These are phyloP conservation scores for Gastrodia elata DNA, from an alignment of 106 monocot genomes.

Conservation along the genomic window DNA sequence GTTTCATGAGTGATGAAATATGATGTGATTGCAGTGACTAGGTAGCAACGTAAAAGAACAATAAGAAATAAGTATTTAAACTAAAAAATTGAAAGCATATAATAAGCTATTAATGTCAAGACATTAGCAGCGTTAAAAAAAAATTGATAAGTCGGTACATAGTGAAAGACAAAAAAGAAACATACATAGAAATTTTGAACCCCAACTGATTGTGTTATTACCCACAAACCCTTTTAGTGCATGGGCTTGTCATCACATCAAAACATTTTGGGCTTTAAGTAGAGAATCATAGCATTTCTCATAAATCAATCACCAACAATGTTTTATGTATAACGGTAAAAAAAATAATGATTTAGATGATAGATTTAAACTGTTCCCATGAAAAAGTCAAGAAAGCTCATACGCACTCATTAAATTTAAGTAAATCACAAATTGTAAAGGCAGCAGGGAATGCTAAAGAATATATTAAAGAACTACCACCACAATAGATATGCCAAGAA, in stretches of 20 bases:
- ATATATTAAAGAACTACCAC: not conserved
- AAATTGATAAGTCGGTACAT: no score
- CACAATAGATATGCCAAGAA: not conserved
- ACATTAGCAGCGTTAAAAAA: no score
- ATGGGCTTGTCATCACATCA: no score
- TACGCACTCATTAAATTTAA: not conserved
- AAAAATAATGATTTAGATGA: not conserved
- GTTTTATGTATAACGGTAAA: not conserved
- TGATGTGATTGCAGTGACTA: not conserved
- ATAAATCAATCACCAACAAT: not conserved
- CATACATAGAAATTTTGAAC: no score
- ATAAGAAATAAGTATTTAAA: not conserved
- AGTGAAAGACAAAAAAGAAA: no score
- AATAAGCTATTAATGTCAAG: no score
- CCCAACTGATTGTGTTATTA: no score
- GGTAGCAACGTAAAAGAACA: not conserved
- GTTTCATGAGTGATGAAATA: no score
- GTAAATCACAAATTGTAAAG: not conserved
- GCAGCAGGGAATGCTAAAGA: not conserved
- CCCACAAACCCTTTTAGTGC: no score
- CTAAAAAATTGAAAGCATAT: not conserved
- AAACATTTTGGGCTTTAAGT: no score
- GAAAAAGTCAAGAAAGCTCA: not conserved
- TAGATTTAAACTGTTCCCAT: not conserved
- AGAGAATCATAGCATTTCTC: no score